These are phyloP conservation scores for Heliosperma pusillum DNA, from an alignment of 148 eudicot species.

Conservation along the genomic window DNA sequence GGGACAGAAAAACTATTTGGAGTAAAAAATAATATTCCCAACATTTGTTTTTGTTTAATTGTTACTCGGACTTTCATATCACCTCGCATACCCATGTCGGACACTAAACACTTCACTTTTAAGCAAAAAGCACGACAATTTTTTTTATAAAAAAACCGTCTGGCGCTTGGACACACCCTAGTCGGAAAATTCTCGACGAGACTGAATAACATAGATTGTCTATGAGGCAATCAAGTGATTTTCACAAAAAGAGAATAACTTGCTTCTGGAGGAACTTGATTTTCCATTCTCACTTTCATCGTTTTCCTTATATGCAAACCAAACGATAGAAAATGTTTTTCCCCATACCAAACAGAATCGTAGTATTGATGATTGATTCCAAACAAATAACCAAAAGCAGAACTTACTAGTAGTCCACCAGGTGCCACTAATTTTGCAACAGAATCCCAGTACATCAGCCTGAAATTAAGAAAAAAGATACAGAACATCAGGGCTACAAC, in stretches of 20 bases:
- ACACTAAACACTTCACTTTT: neutral
- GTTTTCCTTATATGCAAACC: neutral
- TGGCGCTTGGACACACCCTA: too few relatives aligned
- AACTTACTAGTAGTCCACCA: conserved; percentile 82
- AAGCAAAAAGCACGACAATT: neutral
- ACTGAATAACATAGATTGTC: neutral
- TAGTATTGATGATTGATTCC: neutral
- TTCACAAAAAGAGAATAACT: neutral
- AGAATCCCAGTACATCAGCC: conserved; percentile 98
- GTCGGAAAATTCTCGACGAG: neutral
- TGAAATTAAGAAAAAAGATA: conserved; percentile 27
- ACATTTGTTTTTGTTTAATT: neutral
- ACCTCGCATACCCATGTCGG: neutral
- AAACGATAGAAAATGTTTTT: neutral
- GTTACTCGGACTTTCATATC: neutral
- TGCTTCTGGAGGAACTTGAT: neutral
- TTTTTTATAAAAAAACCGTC: neutral
- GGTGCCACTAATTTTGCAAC: conserved; percentile 75
- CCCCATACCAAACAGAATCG: neutral
- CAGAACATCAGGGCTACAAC: neutral
- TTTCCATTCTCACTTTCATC: neutral
- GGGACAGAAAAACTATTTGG: neutral
- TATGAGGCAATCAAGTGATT: neutral
- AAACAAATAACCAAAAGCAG: conserved; percentile 8
- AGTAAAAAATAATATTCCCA: neutral